A percentile compares a stretch with the other conserved stretches of the same genome.
These are phyloP conservation scores for Suhomyces bolitotheri DNA, from an alignment of 1,139 yeast genomes.

Conservation along the genomic window DNA sequence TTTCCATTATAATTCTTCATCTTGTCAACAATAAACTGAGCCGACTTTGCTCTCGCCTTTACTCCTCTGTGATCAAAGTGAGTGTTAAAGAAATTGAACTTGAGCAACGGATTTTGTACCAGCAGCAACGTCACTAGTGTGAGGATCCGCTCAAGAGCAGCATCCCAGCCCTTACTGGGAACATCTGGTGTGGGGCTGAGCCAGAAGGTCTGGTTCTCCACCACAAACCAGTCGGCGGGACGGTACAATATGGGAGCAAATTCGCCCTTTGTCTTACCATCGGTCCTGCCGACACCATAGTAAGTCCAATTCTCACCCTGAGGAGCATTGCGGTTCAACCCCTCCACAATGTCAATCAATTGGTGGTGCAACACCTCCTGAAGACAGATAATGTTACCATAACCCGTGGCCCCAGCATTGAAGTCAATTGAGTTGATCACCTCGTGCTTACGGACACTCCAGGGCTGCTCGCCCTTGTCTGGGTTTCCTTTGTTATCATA, in stretches of 20 bases:
- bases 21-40: conserved; percentile 45
- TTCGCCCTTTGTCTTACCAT: conserved; percentile 47
- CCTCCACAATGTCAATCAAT: conserved; percentile 44
- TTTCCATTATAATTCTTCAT: conserved; percentile 40
- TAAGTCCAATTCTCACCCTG: conserved; percentile 39
- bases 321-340: conserved; percentile 20
- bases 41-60: conserved; percentile 48
- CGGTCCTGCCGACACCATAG: conserved; percentile 50
- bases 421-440: conserved; percentile 41
- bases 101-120: conserved; percentile 15
- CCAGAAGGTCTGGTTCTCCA: conserved; percentile 42
- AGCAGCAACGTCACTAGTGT: conserved; percentile 21
- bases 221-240: conserved; percentile 34
- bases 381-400: conserved; percentile 46
- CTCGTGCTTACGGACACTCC: conserved; percentile 43
- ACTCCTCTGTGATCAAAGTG: conserved; percentile 59
- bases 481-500: conserved; percentile 37
- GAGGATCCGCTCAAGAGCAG: conserved; percentile 24
- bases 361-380: conserved; percentile 59
- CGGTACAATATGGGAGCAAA: conserved; percentile 46
- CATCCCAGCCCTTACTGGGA: conserved; percentile 40
- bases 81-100: conserved; percentile 52
- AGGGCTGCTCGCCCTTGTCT: conserved; percentile 40
- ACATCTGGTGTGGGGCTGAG: conserved; percentile 47
- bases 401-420: conserved; percentile 27